These are phyloP conservation scores for Thozetella sp. DNA, from an alignment of 495 filamentous ascomycete species.

Conservation along the genomic window DNA sequence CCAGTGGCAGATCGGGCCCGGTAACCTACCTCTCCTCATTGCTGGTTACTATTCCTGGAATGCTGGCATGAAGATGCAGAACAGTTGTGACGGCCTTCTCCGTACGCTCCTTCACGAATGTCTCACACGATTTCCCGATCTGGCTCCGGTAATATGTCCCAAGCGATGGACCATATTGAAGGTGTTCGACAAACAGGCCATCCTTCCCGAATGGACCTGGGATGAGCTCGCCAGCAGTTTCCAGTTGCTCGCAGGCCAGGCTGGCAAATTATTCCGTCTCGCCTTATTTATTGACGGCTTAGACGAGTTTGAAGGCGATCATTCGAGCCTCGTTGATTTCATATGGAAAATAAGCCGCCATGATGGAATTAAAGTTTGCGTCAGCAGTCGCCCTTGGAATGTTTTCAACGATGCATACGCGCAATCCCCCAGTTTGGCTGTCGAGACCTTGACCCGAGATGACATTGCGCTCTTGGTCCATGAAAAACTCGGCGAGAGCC, in stretches of 20 bases:
- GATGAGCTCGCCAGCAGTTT: not conserved
- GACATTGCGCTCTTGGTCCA: constrained; percentile 21
- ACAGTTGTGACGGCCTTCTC: constrained; percentile 8
- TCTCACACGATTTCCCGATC: not conserved
- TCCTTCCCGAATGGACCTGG: not conserved
- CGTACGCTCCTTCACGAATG: constrained; percentile 11
- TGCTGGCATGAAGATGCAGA: constrained; percentile 8
- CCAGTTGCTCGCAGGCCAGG: not conserved
- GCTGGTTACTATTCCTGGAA: constrained; percentile 9
- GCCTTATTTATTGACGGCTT: constrained; percentile 17
- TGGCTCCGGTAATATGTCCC: constrained; percentile 17
- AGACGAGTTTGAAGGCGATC: constrained; percentile 26
- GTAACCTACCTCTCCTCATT: not conserved
- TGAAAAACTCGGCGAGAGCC: constrained; percentile 6
- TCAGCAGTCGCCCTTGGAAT: constrained; percentile 26
- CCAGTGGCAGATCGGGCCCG: not conserved
- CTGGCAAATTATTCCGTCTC: constrained; percentile 7
- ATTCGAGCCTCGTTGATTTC: constrained; percentile 17
- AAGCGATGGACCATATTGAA: constrained; percentile 8
- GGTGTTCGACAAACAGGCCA: not conserved
- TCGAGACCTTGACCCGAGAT: constrained; percentile 20
- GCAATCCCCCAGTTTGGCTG: constrained; percentile 15
- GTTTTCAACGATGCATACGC: constrained; percentile 21
- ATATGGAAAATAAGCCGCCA: constrained; percentile 8
- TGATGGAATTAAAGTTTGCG: constrained; percentile 25